Conservation (phyloP, 106 monocot species). For the Vanilla planifolia region DNA sequence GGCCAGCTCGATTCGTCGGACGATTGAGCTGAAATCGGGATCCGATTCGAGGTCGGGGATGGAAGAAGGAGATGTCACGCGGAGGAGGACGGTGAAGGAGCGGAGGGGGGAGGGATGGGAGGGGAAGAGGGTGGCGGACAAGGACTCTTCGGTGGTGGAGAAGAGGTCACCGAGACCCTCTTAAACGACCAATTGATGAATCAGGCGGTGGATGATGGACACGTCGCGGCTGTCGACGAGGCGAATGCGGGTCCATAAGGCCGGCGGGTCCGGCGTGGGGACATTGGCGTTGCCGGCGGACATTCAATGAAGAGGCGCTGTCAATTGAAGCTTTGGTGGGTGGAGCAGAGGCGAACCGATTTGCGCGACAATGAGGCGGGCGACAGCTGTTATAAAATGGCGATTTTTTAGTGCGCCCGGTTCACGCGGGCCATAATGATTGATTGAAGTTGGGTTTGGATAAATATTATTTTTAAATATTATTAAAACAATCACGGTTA, state of each 20-base stretch:
- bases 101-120: conserved; percentile 38
- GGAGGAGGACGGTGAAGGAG: conserved; percentile 91
- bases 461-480: too few species aligned
- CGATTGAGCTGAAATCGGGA: conserved; percentile 18
- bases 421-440: too few species aligned
- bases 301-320: too few species aligned
- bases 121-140: conserved; percentile 83
- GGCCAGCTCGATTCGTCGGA: conserved; percentile 28
- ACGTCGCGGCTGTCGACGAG: conserved; percentile 61
- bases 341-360: too few species aligned
- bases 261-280: background rate
- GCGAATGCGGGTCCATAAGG: conserved; percentile 49
- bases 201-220: conserved; percentile 68
- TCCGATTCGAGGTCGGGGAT: conserved; percentile 9
- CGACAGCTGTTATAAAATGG: too few species aligned
- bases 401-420: too few species aligned
- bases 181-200: conserved; percentile 82
- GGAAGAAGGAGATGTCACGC: conserved; percentile 44
- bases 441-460: too few species aligned
- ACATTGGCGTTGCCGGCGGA: conserved; percentile 7
- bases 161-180: conserved; percentile 73
- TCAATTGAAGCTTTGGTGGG: too few species aligned
- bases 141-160: conserved; percentile 71
- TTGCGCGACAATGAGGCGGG: too few species aligned
- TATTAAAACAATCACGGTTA: too few species aligned